These are phyloP conservation scores for Pulicaria dysenterica DNA, from an alignment of 129 eudicot species.

Conservation along the genomic window DNA sequence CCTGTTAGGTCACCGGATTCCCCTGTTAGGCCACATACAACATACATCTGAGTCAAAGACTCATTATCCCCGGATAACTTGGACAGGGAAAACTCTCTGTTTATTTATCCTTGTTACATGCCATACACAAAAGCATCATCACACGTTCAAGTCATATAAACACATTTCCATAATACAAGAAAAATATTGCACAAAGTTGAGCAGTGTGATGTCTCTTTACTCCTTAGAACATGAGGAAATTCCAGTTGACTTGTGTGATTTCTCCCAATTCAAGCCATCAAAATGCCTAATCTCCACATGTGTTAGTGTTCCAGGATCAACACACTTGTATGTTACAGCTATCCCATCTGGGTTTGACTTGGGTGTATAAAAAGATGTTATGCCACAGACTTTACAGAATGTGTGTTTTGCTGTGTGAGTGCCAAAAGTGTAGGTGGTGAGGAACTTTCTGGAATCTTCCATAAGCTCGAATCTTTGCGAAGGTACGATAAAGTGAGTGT, in stretches of 20 bases:
- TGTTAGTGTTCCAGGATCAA: slow-evolving; percentile 72
- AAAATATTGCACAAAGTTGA: no score
- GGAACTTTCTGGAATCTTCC: slow-evolving; percentile 55
- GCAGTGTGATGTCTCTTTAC: not conserved
- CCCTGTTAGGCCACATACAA: no score
- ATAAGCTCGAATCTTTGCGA: slow-evolving; percentile 55
- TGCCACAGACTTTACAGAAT: slow-evolving; percentile 85
- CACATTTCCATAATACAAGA: no score
- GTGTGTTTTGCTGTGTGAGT: slow-evolving; percentile 87
- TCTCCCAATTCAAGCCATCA: slow-evolving; percentile 87
- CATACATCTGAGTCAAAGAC: no score
- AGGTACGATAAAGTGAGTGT: slow-evolving; percentile 75
- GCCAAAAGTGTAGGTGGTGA: slow-evolving; percentile 81
- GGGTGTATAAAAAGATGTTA: slow-evolving; percentile 81
- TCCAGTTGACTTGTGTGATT: slow-evolving; percentile 50
- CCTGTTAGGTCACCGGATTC: no score
- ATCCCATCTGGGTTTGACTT: slow-evolving; percentile 89
- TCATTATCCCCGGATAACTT: no score
- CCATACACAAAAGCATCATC: no score
- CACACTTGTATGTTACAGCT: slow-evolving; percentile 59
- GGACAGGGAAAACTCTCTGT: no score
- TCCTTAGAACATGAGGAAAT: slow-evolving; percentile 62
- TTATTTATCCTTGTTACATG: no score
- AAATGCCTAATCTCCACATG: slow-evolving; percentile 66
- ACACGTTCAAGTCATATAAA: no score